phyloP scores from a whole-genome alignment of 1,284 basidiomycete genomes.

The Cutaneotrichosporon cutaneum region DNA sequence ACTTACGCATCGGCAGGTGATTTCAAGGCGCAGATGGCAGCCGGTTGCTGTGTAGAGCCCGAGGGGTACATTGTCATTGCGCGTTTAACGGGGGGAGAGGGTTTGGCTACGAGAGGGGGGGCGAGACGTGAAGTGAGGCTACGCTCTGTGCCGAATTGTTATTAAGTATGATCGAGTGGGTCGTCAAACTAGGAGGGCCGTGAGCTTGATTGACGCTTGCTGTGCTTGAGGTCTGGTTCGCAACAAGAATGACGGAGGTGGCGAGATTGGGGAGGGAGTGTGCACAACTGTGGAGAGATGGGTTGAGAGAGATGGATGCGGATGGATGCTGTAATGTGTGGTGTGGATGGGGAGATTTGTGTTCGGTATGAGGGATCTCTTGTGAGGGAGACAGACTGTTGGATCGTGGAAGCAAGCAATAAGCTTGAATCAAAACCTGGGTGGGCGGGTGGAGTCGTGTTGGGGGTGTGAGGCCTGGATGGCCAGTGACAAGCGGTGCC shows the following conservation, averaged over 20 bases:
- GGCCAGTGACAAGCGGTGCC: background rate
- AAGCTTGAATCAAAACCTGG: conserved; percentile 11
- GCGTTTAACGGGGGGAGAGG: background rate
- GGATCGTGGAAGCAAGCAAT: conserved; percentile 10
- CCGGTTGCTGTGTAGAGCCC: conserved; percentile 48
- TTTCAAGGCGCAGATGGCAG: conserved; percentile 49
- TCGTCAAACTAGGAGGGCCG: background rate
- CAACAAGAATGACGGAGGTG: background rate
- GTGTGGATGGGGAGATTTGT: background rate
- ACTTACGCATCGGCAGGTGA: conserved; percentile 51
- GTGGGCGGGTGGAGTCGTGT: background rate
- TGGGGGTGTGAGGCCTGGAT: background rate
- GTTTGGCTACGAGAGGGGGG: background rate
- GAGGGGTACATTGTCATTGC: conserved; percentile 37
- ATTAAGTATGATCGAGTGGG: background rate
- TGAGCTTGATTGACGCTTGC: background rate
- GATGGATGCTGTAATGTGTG: background rate
- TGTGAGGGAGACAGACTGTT: background rate
- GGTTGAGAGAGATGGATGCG: background rate
- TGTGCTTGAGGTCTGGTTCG: background rate
- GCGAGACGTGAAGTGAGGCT: background rate
- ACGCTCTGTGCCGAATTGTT: background rate
- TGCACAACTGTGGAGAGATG: background rate
- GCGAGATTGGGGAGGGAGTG: background rate
- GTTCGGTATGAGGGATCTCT: background rate